Evolutionary conservation across 192 early-diverging fungal species (phyloP), one percentile per base, ranked within the genome.

Genomic region (Podochytrium sp.): DNA sequence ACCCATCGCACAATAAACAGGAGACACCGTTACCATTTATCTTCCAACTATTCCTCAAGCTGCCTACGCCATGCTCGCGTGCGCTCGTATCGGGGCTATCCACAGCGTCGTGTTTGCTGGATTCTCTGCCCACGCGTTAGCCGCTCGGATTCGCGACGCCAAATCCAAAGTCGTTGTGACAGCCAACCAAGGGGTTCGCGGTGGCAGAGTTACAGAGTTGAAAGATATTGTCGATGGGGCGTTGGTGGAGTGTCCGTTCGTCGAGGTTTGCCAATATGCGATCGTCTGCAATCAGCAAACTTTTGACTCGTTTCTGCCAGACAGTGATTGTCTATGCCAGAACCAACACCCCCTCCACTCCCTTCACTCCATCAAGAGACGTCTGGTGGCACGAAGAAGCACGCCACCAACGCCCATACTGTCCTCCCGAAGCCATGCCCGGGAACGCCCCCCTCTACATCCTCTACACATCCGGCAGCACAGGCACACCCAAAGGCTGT

Each of bases 91-190:
- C 42, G 96, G 96, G 52, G 87, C 92, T 4, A 83, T 97, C 20
- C 96, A 98, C 85, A 85, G 91, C 25, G 96, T 98, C 49, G 91
- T 98, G 65, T 98, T 98, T 89, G 96, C 96, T 6, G 96, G 96
- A 41, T 98, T 98, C 83, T 95, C 93, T 43, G 87, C 96, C 40
- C 91, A 94, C 35, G 93, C 95, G 2, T 85, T 98, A 25, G 90
- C 94, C 49, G 95, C 96, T 81, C 94, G 96, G 75, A 91, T 98
- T 43, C 76, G 84, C 34, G 95, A 98, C 67, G 91, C 91, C 50
- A 81, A 83, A 52, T 91, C 91, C 66, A 87, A 87, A 68, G 63
- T 98, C 25, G 85, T 98, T 25, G 85, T 98, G 65, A 98, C 96
- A 0, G 89, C 96, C 65, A 95, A 98, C 80, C 95, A 98, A 83